Evolutionary conservation across 2,329 filamentous ascomycete species (phyloP), one percentile per base, ranked within the genome.

Genomic region (Zalaria obscura): DNA sequence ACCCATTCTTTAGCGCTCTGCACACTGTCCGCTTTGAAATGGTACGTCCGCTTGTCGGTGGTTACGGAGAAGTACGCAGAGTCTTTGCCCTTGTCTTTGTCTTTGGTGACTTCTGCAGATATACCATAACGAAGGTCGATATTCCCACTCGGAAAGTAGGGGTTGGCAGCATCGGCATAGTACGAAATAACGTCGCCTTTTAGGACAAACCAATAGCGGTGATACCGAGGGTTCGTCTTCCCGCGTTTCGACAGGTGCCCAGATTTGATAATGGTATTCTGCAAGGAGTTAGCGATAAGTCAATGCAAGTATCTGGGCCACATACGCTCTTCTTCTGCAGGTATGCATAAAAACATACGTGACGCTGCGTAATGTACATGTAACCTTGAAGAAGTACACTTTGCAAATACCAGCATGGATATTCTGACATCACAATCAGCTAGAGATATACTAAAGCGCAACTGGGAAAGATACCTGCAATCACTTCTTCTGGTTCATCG

Each of bases 311-410:
- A 25, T 36, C 7, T 25, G 10, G 35, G 35, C 35, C 18, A n/a
- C 29, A 7, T 32, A 32, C 82, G 40, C 82, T 77, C 69, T 91
- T 94, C 68, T 88, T 93, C 5, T 87, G 87, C n/a, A 96, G 72
- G 57, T 95, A 95, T 33, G 91, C 87, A 57, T 95, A 96, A 60
- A 96, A 98, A 63, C 88, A 95, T 46, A 96, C 83, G 57, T 98
- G 91, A 52, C 80, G 83, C 46, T 82, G 72, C 0, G 91, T 96
- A 55, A 98, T 84, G 63, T 96, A 96, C 73, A 98, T 80, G 58
- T 91, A 95, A 4, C 91, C 91, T 57, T 95, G 87, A 5, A 96
- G 72, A 27, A 96, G 68, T 36, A 94, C 86, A 55, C 83, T 94
- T 58, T 95, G 87, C 29, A 96, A 66, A 33, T 96, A 67, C 79